A percentile compares a stretch with the other conserved stretches of the same genome.
These are phyloP conservation scores for Geotrichum ghanense DNA, from an alignment of 805 yeast species.

Conservation along the genomic window DNA sequence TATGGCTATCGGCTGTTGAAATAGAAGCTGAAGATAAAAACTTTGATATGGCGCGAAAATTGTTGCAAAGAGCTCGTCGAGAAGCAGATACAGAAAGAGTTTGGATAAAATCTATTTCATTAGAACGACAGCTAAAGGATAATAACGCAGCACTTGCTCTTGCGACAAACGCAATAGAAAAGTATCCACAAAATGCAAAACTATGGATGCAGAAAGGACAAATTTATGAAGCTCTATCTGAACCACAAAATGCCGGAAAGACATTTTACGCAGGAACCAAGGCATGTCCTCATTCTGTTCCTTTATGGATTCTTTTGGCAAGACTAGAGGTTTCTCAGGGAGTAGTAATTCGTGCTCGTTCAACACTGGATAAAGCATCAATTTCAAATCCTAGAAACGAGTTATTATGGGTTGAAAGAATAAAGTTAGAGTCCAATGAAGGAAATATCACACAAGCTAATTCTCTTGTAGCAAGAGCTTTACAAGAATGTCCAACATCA, in stretches of 20 bases:
- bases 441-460: conserved; percentile 42
- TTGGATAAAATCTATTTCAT: conserved; percentile 50
- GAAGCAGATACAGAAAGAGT: conserved; percentile 36
- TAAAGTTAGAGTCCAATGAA: conserved; percentile 43
- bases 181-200: conserved; percentile 40
- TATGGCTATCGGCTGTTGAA: conserved; percentile 67
- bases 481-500: conserved; percentile 46
- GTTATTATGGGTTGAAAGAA: conserved; percentile 45
- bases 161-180: conserved; percentile 35
- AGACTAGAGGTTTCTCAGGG: conserved; percentile 35
- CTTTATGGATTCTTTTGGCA: conserved; percentile 47
- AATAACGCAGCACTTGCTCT: conserved; percentile 30
- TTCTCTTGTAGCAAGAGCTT: conserved; percentile 44
- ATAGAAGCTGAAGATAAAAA: conserved; percentile 39
- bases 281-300: conserved; percentile 31
- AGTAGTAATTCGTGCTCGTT: conserved; percentile 49
- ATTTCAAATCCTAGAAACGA: conserved; percentile 39
- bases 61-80: conserved; percentile 32
- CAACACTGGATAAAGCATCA: conserved; percentile 58
- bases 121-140: conserved; percentile 33
- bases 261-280: conserved; percentile 39
- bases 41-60: conserved; percentile 25
- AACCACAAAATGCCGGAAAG: conserved; percentile 35
- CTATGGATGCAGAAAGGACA: conserved; percentile 57
- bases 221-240: conserved; percentile 27